phyloP scores from a whole-genome alignment of 306 rosid genomes.

The Purshia tridentata region DNA sequence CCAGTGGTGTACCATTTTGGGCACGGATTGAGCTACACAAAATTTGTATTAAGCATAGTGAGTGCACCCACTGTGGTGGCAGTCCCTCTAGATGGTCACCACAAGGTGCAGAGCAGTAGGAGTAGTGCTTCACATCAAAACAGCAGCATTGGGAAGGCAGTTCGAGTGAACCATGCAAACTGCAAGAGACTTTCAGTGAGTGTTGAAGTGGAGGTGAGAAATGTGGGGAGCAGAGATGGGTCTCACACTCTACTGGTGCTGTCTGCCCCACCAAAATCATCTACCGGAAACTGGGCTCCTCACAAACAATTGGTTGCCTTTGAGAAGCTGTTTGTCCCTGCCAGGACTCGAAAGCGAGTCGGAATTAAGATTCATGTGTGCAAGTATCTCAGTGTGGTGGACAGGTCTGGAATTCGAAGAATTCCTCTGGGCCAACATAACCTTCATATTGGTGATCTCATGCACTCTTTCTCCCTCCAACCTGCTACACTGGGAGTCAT shows the following conservation, averaged over 20 bases:
- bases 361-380: constrained; percentile 66
- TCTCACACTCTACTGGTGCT: constrained; percentile 67
- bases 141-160: constrained; percentile 39
- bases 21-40: constrained; percentile 62
- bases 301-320: constrained; percentile 66
- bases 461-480: constrained; percentile 62
- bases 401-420: constrained; percentile 67
- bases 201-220: constrained; percentile 57
- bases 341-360: constrained; percentile 44
- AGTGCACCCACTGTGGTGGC: constrained; percentile 52
- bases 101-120: too few species aligned
- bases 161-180: constrained; percentile 71
- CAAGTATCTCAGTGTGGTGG: constrained; percentile 73
- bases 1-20: constrained; percentile 82
- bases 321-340: constrained; percentile 59
- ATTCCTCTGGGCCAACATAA: constrained; percentile 67
- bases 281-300: constrained; percentile 53
- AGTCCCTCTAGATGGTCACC: constrained; percentile 56
- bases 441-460: constrained; percentile 57
- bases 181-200: constrained; percentile 57
- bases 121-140: background rate
- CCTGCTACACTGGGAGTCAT: constrained; percentile 51
- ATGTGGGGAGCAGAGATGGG: constrained; percentile 67
- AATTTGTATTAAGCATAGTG: constrained; percentile 53
- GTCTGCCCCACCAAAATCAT: constrained; percentile 54